A percentile compares a stretch with the other conserved stretches of the same genome.
phyloP scores from a whole-genome alignment of 2,329 filamentous ascomycete genomes.

The Talaromyces marneffei region DNA sequence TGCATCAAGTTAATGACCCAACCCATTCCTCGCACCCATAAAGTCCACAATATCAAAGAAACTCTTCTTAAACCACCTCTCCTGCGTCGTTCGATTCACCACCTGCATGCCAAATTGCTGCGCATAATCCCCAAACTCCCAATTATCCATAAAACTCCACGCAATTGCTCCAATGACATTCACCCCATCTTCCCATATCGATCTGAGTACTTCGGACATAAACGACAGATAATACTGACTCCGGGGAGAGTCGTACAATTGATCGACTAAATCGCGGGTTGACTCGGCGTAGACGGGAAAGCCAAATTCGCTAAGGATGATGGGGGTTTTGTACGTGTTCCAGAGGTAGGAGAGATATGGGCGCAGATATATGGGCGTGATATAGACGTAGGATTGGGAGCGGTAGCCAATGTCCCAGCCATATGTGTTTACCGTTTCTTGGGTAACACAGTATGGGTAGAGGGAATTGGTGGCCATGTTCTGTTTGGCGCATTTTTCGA shows the following conservation, averaged over 20 bases:
- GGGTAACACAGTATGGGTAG: conserved; percentile 50
- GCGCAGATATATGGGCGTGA: conserved; percentile 43
- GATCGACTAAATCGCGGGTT: conserved; percentile 42
- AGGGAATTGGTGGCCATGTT: conserved; percentile 33
- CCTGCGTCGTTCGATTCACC: conserved; percentile 50
- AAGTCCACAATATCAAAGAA: conserved; percentile 56
- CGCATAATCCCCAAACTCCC: conserved; percentile 50
- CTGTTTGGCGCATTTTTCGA: conserved; percentile 47
- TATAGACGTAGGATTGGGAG: conserved; percentile 53
- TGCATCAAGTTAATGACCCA: neutral
- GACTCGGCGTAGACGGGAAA: conserved; percentile 50
- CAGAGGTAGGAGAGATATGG: conserved; percentile 55
- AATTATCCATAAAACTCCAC: conserved; percentile 51
- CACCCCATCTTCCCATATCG: conserved; percentile 53
- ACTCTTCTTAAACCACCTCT: conserved; percentile 51
- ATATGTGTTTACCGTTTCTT: conserved; percentile 42
- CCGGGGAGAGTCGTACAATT: conserved; percentile 50
- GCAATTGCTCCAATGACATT: conserved; percentile 50
- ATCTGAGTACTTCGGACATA: conserved; percentile 50
- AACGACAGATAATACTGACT: conserved; percentile 52
- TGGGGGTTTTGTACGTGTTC: conserved; percentile 51
- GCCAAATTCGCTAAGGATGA: conserved; percentile 51
- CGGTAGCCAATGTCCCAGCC: conserved; percentile 57
- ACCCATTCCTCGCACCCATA: conserved; percentile 23
- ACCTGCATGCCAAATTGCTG: conserved; percentile 53